phyloP scores from a whole-genome alignment of 495 filamentous ascomycete genomes.

The Neurospora sp. region DNA sequence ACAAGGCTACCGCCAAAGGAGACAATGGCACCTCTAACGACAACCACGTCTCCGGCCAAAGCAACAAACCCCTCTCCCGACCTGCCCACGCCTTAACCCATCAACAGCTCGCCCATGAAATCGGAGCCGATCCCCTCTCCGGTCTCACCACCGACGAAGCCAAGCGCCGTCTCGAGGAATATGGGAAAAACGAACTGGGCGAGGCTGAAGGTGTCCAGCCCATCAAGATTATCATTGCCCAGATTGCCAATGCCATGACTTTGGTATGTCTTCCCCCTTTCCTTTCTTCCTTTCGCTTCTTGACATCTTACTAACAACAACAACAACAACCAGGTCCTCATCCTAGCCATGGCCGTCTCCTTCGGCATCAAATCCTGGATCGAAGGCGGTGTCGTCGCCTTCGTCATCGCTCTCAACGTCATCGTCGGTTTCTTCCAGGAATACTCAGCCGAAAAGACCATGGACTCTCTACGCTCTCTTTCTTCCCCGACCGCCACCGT shows the following conservation, averaged over 20 bases:
- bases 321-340: slow-evolving; percentile 37
- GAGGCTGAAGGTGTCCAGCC: slow-evolving; percentile 39
- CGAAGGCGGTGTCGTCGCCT: slow-evolving; percentile 74
- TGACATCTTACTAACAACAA: slow-evolving; percentile 6
- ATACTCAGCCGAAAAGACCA: slow-evolving; percentile 79
- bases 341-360: slow-evolving; percentile 75
- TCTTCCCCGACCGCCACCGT: slow-evolving; percentile 71
- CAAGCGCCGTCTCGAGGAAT: slow-evolving; percentile 28
- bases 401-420: slow-evolving; percentile 73
- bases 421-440: slow-evolving; percentile 72
- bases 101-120: slow-evolving; percentile 45
- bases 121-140: slow-evolving; percentile 44
- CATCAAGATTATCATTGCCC: slow-evolving; percentile 43
- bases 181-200: slow-evolving; percentile 41
- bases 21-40: not conserved
- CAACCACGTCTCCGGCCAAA: slow-evolving; percentile 42
- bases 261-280: slow-evolving; percentile 24
- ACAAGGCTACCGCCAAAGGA: not conserved
- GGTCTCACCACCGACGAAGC: slow-evolving; percentile 31
- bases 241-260: slow-evolving; percentile 45
- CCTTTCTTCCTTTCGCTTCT: not conserved
- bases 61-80: slow-evolving; percentile 42
- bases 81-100: slow-evolving; percentile 56
- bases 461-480: slow-evolving; percentile 66
- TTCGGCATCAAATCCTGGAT: slow-evolving; percentile 74